Base-by-base conservation (phyloP, 2,329 filamentous ascomycete genomes). In the Alternaria burnsii region DNA sequence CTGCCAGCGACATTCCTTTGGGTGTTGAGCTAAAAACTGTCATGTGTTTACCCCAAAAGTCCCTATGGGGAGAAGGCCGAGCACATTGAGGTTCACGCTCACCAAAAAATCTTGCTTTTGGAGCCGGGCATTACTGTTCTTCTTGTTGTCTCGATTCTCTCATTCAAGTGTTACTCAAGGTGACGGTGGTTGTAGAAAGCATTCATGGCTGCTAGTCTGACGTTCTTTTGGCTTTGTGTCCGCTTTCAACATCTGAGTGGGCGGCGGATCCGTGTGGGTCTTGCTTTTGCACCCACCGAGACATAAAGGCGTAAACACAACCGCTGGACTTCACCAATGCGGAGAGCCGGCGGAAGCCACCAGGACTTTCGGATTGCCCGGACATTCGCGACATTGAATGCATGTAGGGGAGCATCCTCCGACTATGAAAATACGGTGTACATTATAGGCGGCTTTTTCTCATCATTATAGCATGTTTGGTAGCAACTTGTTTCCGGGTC, bases 281-380 rank as follows among this genome's bases (percentile, higher is more conserved):
- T 30, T 30, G 28, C 28, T 30, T 30, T 30, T 30, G 28, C 28
- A 30, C 28, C 28, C 28, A 30, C 28, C 11, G 11, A 32, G 26
- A 28, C 6, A n/a, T 51, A 5, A 24, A 30, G 52, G 28, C 42
- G 32, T n/a, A 30, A 32, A 12, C 36, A 42, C 63, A 59, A 50
- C 24, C 28, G 40, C 41, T 63, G 43, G 62, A 47, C 44, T 59
- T 46, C 42, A 46, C 51, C 26, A 61, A 22, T 71, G 70, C 66
- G 71, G 71, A 74, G 71, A 73, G 69, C 70, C 71, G 71, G 54
- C 38, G 46, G 46, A 43, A 32, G 47, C 51, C 48, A 46, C 54
- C 52, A 40, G 30, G 24, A 41, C 30, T 28, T 58, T 36, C 14
- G 6, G 12, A 14, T 36, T 36, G 1, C 12, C 6, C 12, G 32